These are phyloP conservation scores for Trametes sp. DNA, from an alignment of 1,284 basidiomycete species.

Conservation along the genomic window DNA sequence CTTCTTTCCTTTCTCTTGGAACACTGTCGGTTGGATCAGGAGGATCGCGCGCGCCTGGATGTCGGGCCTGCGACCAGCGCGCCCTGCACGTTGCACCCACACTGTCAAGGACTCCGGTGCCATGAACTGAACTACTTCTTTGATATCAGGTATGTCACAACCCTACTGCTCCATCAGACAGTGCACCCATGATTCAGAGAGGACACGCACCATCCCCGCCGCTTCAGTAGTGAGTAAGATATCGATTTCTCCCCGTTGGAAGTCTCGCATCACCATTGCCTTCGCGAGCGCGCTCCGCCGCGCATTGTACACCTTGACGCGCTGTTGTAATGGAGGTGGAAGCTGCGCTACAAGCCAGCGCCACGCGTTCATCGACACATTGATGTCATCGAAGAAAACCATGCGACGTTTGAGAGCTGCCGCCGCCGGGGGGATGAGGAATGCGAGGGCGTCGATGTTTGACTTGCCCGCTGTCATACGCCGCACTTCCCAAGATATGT, in stretches of 20 bases:
- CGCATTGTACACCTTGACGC: conserved; percentile 11
- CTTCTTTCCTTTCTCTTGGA: conserved; percentile 12
- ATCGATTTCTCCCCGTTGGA: conserved; percentile 13
- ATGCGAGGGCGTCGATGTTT: too few relatives aligned
- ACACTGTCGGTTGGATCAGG: conserved; percentile 28
- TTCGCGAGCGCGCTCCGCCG: conserved; percentile 33
- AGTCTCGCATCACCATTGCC: conserved; percentile 10
- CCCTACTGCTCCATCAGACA: too few relatives aligned
- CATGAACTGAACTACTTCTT: conserved; percentile 27
- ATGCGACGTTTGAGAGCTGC: too few relatives aligned
- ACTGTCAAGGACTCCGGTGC: conserved; percentile 23
- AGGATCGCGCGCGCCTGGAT: conserved; percentile 22
- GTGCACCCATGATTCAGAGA: not conserved
- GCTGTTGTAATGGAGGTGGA: not conserved
- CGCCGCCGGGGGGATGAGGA: too few relatives aligned
- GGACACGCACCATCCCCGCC: conserved; percentile 30
- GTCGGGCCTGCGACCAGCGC: conserved; percentile 27
- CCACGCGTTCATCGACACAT: not conserved
- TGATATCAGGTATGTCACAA: conserved; percentile 33
- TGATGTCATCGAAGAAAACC: conserved; percentile 11
- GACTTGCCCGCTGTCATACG: conserved; percentile 4
- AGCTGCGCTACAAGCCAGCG: not conserved
- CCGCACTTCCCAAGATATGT: conserved; percentile 3
- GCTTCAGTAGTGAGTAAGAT: conserved; percentile 27
- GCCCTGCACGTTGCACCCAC: conserved; percentile 32